phyloP scores from a whole-genome alignment of 2,329 filamentous ascomycete species.

The Neopestalotiopsis clavispora region DNA sequence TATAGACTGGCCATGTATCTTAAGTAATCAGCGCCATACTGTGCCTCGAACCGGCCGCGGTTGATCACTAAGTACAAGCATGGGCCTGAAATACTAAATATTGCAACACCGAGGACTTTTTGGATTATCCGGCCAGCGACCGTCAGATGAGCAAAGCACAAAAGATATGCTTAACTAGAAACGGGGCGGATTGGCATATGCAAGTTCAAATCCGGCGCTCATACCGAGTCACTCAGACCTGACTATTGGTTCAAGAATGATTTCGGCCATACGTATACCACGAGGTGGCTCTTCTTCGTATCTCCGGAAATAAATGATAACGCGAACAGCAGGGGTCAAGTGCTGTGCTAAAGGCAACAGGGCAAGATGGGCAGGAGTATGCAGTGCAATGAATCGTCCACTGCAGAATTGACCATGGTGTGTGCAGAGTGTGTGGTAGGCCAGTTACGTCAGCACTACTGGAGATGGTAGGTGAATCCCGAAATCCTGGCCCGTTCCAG shows the following conservation, averaged over 20 bases:
- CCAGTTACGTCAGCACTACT: neutral
- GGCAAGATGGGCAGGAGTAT: neutral
- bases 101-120: neutral
- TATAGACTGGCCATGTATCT: neutral
- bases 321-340: neutral
- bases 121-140: neutral
- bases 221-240: no score
- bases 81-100: neutral
- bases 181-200: no score
- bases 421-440: neutral
- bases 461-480: neutral
- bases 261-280: no score
- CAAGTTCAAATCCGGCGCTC: no score
- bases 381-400: neutral
- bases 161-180: neutral
- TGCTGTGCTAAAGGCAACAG: neutral
- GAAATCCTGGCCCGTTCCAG: neutral
- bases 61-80: neutral
- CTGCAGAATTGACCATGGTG: neutral
- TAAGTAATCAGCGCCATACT: neutral
- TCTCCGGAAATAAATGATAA: neutral
- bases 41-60: neutral
- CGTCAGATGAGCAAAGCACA: neutral
- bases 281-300: neutral
- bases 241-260: no score